These are phyloP conservation scores for Heritiera littoralis DNA, from an alignment of 345 rosid genomes.

Conservation along the genomic window DNA sequence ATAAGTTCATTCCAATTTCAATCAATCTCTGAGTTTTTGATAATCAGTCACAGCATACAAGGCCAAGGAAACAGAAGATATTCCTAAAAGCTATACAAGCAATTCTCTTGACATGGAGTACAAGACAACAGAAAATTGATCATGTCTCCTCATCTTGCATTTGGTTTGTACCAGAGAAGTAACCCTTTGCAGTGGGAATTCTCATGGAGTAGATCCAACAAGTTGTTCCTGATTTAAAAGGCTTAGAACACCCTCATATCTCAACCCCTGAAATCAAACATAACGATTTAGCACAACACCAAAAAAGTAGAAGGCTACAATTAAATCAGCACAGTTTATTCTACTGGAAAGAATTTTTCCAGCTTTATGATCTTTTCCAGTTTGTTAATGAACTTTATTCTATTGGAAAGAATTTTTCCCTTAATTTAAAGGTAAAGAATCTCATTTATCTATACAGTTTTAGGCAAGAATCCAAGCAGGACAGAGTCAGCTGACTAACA, in stretches of 20 bases:
- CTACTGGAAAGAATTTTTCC: background rate
- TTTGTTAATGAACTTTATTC: background rate
- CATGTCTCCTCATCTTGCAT: background rate
- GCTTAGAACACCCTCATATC: too few species aligned
- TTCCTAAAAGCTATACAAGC: too few species aligned
- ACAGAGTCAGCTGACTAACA: conserved; percentile 40
- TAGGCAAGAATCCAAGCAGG: background rate
- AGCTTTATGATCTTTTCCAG: background rate
- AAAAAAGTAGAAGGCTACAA: background rate
- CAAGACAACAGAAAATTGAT: too few species aligned
- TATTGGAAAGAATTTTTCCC: background rate
- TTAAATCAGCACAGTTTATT: background rate
- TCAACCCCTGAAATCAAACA: background rate
- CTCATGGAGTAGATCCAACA: background rate
- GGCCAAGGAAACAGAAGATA: too few species aligned
- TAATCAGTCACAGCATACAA: too few species aligned
- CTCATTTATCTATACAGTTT: background rate
- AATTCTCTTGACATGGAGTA: too few species aligned
- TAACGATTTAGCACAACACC: background rate
- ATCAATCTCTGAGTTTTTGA: too few species aligned
- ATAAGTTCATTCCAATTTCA: too few species aligned
- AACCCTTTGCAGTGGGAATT: background rate
- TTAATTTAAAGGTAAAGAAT: background rate
- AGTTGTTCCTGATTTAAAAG: background rate
- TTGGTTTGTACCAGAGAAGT: background rate